These are phyloP conservation scores for Eimeria mitis DNA, from an alignment of 169 alveolate genomes.

Conservation along the genomic window DNA sequence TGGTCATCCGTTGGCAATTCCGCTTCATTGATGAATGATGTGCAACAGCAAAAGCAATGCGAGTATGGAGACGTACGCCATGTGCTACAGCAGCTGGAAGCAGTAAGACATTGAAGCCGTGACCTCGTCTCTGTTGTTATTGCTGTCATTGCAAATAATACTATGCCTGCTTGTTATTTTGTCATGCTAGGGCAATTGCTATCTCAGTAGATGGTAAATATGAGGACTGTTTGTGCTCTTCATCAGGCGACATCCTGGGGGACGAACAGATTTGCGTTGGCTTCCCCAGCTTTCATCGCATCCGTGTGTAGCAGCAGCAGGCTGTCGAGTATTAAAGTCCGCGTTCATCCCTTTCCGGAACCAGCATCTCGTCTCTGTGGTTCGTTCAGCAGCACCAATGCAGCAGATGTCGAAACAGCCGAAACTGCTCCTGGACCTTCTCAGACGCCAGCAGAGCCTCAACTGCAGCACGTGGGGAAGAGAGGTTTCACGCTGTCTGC, in stretches of 20 bases:
- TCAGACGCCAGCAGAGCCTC: neutral
- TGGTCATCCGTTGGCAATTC: neutral
- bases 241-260: slow-evolving; percentile 51
- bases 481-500: slow-evolving; percentile 18
- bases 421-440: neutral
- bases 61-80: slow-evolving; percentile 5
- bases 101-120: neutral
- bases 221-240: neutral
- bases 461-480: neutral
- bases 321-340: neutral
- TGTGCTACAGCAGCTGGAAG: slow-evolving; percentile 49
- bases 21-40: neutral
- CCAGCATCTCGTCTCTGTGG: neutral
- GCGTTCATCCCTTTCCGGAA: slow-evolving; percentile 23
- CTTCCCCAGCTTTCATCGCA: slow-evolving; percentile 29
- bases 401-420: neutral
- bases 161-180: neutral
- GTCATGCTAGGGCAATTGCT: neutral
- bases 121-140: neutral
- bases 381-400: slow-evolving; percentile 12
- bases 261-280: slow-evolving; percentile 30
- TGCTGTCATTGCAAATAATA: neutral
- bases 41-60: neutral
- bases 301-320: slow-evolving; percentile 64
- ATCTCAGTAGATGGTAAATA: neutral